Percentiles rank a stretch among this genome's conserved stretches.
Conservation (phyloP, 2,329 filamentous ascomycete genomes). For the Sporothrix euskadiensis region DNA sequence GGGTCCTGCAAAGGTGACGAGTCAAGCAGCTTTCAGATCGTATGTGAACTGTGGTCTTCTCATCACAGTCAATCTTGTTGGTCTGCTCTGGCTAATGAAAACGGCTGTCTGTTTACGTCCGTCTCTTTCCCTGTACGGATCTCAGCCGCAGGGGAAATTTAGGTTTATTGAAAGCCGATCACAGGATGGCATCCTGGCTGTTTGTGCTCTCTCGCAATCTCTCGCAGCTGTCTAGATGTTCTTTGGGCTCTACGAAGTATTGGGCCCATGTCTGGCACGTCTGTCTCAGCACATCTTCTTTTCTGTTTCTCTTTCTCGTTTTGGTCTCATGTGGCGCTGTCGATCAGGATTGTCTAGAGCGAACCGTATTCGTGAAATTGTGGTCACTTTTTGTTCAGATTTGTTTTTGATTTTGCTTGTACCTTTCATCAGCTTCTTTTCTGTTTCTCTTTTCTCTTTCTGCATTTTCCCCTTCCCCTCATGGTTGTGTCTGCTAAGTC, state of each 20-base stretch:
- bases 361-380: conserved; percentile 5
- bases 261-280: not conserved
- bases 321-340: conserved; percentile 7
- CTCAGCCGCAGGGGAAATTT: conserved; percentile 11
- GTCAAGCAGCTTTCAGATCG: not conserved
- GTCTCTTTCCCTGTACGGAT: not conserved
- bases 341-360: conserved; percentile 17
- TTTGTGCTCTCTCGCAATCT: not conserved
- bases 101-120: not conserved
- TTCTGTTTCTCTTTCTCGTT: not conserved
- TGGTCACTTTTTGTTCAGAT: not conserved
- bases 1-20: not conserved
- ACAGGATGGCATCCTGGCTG: not conserved
- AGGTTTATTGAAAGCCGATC: not conserved
- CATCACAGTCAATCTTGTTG: not conserved
- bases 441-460: too few relatives aligned
- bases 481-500: not conserved
- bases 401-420: not conserved
- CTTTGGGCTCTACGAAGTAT: too few relatives aligned
- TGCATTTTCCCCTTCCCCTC: not conserved
- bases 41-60: not conserved
- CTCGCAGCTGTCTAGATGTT: not conserved
- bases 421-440: not conserved
- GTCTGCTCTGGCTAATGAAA: not conserved
- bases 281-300: not conserved